Evolutionary conservation across 1,139 yeast genomes (phyloP), one percentile per base, ranked within the genome.

Genomic region (Debaryomyces sp.): DNA sequence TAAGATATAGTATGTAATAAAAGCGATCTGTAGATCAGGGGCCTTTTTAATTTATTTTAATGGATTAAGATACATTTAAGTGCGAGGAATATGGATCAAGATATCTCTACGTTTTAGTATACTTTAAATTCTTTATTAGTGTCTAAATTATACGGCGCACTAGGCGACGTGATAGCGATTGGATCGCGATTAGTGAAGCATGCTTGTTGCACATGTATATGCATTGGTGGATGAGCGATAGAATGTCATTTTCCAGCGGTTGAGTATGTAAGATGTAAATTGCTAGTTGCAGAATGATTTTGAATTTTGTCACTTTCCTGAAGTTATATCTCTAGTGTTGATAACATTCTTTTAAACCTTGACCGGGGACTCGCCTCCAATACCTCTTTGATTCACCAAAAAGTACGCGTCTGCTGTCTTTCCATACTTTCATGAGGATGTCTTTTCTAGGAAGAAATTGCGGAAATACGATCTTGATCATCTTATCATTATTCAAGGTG

Each of bases 401-500:
- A 17, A 76, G 56, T 45, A 71, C 61, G 41, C 62, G 61, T 43
- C 81, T 61, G 46, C 79, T 70, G 42, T 64, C 61, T 44, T 63
- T 65, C 75, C 80, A 70, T 18, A 76, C 80, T 34, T 63, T 57
- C 12, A 76, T 60, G 33, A 77, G 57, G 2, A 75, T 66, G 40
- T 73, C 77, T 52, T 75, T 75, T 26, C 80, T 54, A 7, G 83
- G 82, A 32, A 77, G 61, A 44, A 75, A 67, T 38, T 70, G 68
- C 7, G 80, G 80, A 53, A 82, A 82, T 32, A 80, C 80, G n/a
- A 81, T 77, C 46, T 72, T 67, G 41, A 75, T 73, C 45, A 67
- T 57, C 46, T 67, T 69, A n/a, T 68, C 68, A 15, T 58, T 30
- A 23, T 23, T 24, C 21, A 27, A 18, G 26, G 12, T 29, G 41